Base-by-base conservation (phyloP, 2,329 filamentous ascomycete species). In the Cadophora sp. region DNA sequence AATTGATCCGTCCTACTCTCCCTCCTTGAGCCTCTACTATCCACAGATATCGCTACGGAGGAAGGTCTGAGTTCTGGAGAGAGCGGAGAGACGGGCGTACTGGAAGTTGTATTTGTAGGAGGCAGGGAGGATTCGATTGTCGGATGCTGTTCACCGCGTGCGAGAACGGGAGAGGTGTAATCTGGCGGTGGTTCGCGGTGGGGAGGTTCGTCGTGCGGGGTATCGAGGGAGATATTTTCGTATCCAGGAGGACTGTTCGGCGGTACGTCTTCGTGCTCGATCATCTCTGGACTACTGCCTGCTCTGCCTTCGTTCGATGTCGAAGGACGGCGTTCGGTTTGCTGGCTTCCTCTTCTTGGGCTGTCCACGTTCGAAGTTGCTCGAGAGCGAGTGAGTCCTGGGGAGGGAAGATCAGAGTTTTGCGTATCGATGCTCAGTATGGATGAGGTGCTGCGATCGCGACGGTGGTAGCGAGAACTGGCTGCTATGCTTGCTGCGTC, bases 401-500 rank as follows among this genome's bases (percentile, higher is more conserved):
- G 79, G 7, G 83, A 82, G 19, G 80, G 80, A 5, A 83, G 70
- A 60, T 81, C 79, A 19, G 75, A 78, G 62, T 83, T 82, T 66
- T 82, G 83, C 8, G 78, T 81, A 66, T 82, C 80, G 68, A 88
- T 81, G 76, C 85, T 88, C n/a, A 87, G 74, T 19, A 86, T 80
- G 1, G 87, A 89, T 73, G 83, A 85, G n/a, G 78, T 80, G 74
- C 85, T 87, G 26, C 80, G 79, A 40, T 83, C 81, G 64, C 86
- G 81, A 1, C 78, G 79, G 71, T 85, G 82, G 76, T 48, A 80
- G 76, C 58, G 79, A 66, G 69, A 77, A 50, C 79, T 77, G 76
- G 77, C 71, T 77, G 76, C 69, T 79, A 80, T 66, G 76, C 73
- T 73, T 73, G 91, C 92, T 1, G 91, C 89, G 71, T 91, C 89